Percentiles rank a stretch among this genome's conserved stretches.
Evolutionary conservation across 768 basidiomycete species (phyloP).

Genomic region (Serendipita sp.): DNA sequence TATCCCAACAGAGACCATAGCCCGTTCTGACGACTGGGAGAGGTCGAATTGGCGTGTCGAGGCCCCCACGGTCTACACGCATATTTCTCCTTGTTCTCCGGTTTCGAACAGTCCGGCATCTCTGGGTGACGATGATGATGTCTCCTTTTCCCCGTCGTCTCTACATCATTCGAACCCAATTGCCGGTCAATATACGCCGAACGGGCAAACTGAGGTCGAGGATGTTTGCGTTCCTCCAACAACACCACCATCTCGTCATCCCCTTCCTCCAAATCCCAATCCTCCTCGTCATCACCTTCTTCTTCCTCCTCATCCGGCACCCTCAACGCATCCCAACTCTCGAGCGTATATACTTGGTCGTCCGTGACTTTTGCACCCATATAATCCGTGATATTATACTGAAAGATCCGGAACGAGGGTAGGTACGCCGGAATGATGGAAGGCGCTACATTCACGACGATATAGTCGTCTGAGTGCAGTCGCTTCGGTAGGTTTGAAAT

Average conservation of each 20-base stretch:
- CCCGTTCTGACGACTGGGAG: constrained; percentile 56
- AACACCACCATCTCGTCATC: constrained; percentile 15
- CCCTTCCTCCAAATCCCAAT: constrained; percentile 8
- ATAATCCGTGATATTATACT: constrained; percentile 55
- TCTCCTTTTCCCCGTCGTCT: background rate
- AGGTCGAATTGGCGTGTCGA: constrained; percentile 43
- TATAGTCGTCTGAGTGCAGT: constrained; percentile 46
- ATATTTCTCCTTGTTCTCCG: constrained; percentile 41
- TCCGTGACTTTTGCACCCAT: background rate
- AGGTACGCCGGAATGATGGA: constrained; percentile 80
- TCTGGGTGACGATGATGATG: constrained; percentile 22
- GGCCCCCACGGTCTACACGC: constrained; percentile 39
- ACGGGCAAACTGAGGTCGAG: background rate
- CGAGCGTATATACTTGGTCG: background rate
- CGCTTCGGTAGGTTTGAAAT: constrained; percentile 45
- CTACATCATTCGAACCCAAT: background rate
- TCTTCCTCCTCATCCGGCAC: constrained; percentile 8
- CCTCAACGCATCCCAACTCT: background rate
- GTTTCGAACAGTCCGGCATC: constrained; percentile 29
- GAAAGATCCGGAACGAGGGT: constrained; percentile 63
- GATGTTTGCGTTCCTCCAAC: constrained; percentile 11
- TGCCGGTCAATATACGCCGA: background rate
- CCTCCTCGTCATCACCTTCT: constrained; percentile 9
- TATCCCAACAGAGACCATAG: constrained; percentile 66
- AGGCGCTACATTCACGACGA: constrained; percentile 64